Base-by-base conservation (phyloP, 768 basidiomycete species). In the Rubroboletus pulcherrimus region DNA sequence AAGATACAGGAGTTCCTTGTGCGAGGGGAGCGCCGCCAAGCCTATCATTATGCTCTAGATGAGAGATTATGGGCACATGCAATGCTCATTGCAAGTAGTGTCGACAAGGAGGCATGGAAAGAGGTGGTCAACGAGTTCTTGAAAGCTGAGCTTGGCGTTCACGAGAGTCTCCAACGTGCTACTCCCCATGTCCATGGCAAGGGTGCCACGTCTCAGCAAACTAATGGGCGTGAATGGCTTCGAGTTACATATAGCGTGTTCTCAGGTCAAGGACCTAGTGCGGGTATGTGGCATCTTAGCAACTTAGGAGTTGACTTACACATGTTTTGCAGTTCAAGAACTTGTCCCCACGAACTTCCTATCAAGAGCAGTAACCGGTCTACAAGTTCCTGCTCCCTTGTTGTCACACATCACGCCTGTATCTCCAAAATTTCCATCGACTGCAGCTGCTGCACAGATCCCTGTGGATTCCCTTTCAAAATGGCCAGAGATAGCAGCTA, bases 51-150 rank as follows among this genome's bases (percentile, higher is more conserved):
- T 68, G 96, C 97, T 3, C 77, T 92, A 41, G 90, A 95, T 55
- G 83, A 93, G 71, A 88, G 83, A 64, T 71, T 98, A 40, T 99
- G 96, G 95, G 86, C 92, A 1, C 97, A 99, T 71, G 96, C 97
- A 2, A 84, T 98, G 82, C 72, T 98, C 53, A 93, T 99, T 59
- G 85, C 96, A 10, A 95, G 91, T 64, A 88, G 90, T 53, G 81
- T 97, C 49, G 96, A 96, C 70, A 91, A 90, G 62, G 94, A 97
- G 30, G 79, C 91, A 2, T 98, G 93, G 93, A 91, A 90, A 64
- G 92, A 93, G 57, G 89, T 88, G 12, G 89, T 92, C 0, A 82
- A 80, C 42, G 91, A 95, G 56, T 99, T 98, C 64, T 69, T 95
- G 35, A 82, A 81, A 34, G 77, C 81, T 15, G 96, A 97, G 66